Percentiles rank a stretch among this genome's conserved stretches.
These are phyloP conservation scores for Talaromyces islandicus DNA, from an alignment of 2,329 filamentous ascomycete genomes.

Conservation along the genomic window DNA sequence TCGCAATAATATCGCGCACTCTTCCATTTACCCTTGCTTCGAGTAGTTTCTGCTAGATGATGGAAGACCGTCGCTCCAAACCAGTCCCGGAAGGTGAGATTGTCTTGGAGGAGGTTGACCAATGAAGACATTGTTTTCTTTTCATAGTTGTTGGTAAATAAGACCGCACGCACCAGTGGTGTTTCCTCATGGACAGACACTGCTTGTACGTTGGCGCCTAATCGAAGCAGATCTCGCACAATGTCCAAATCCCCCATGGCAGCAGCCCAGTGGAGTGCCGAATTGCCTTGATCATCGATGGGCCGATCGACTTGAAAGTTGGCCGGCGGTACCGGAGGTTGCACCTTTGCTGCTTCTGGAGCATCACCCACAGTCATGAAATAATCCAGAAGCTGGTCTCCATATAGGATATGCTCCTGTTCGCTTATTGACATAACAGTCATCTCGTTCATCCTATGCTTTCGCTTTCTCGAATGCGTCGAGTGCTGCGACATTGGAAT, in stretches of 20 bases:
- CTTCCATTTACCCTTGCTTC: conserved; percentile 76
- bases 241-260: conserved; percentile 96
- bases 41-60: conserved; percentile 84
- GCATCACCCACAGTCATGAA: conserved; percentile 83
- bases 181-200: conserved; percentile 73
- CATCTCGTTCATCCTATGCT: conserved; percentile 62
- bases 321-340: conserved; percentile 70
- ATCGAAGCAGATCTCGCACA: conserved; percentile 77
- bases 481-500: conserved; percentile 63
- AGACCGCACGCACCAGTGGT: conserved; percentile 85
- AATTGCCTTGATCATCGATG: conserved; percentile 92
- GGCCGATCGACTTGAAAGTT: conserved; percentile 84
- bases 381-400: conserved; percentile 90
- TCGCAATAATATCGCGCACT: conserved; percentile 93
- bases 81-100: conserved; percentile 72
- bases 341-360: conserved; percentile 52
- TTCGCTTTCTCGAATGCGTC: conserved; percentile 61
- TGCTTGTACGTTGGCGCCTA: conserved; percentile 67
- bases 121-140: conserved; percentile 84
- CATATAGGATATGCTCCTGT: conserved; percentile 83
- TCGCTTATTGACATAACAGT: conserved; percentile 55
- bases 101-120: conserved; percentile 75
- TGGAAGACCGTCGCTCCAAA: conserved; percentile 86
- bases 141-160: conserved; percentile 96
- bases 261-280: conserved; percentile 92